Base-by-base conservation (phyloP, 441 rosid genomes). In the Sinapis alba region DNA sequence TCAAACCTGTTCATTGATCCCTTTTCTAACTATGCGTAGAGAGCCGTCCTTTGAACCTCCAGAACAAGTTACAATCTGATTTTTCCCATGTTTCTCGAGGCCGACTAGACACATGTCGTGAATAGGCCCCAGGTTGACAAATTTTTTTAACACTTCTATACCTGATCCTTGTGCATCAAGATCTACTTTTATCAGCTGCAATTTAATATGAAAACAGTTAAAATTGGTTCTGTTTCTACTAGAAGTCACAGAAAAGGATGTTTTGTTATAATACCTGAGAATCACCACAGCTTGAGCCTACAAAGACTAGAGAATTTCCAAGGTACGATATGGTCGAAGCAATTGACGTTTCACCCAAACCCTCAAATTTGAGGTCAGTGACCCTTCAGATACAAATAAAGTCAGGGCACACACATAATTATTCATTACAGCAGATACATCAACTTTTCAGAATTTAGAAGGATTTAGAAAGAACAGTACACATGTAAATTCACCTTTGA, bases 211-310 rank as follows among this genome's bases (percentile, higher is more conserved):
- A 28, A 28, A 28, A 5, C 32, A 28, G 32, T 28, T 28, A 28
- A 6, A 28, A 28, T 28, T 28, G 32, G 32, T 28, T 28, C 32
- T 28, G 32, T 28, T 28, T 28, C 32, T 28, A 28, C 32, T 28
- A 28, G 6, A 28, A 28, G 32, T 28, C 32, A 28, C 32, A 28
- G 32, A 28, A 28, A 28, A 28, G 6, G 7, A 5, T 1, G 1
- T 28, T 28, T 28, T 28, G 32, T 28, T 28, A 28, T 28, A 1
- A 28, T 28, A 92, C 98, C 96, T 89, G 98, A 72, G 98, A 95
- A 84, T 95, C 99, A 65, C 99, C 98, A 84, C 85, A 93, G 84
- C 98, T 95, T 69, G 98, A 95, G 75, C 99, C 99, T 60, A 93
- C 77, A 81, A 83, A 95, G 64, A 93, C 97, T 81, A 89, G 83